A percentile compares a stretch with the other conserved stretches of the same genome.
phyloP scores from a whole-genome alignment of 139 green algal genomes.

The Volvox africanus region DNA sequence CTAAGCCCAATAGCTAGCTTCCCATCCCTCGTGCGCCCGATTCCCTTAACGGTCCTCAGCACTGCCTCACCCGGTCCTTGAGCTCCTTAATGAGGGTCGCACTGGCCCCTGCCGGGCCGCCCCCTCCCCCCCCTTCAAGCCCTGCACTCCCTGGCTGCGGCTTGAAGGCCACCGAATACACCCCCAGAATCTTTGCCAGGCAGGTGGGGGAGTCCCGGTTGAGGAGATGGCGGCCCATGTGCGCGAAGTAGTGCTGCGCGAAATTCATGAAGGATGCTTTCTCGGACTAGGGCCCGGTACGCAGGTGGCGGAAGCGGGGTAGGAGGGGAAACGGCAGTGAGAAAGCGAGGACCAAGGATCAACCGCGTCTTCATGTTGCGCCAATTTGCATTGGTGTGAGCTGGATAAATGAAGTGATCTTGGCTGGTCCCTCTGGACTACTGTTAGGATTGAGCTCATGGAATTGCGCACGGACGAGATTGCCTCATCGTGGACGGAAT shows the following conservation, averaged over 20 bases:
- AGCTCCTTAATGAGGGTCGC: constrained; percentile 47
- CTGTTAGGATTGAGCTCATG: too few species aligned
- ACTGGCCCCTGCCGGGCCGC: constrained; percentile 16
- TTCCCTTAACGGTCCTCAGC: not conserved
- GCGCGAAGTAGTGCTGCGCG: constrained; percentile 90
- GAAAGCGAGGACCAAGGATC: not conserved
- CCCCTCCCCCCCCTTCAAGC: constrained; percentile 29
- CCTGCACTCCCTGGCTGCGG: constrained; percentile 13
- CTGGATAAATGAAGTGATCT: too few species aligned
- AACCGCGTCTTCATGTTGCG: too few species aligned
- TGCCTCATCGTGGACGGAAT: too few species aligned
- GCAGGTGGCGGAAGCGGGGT: not conserved
- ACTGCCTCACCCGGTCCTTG: constrained; percentile 22
- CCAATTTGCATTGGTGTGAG: too few species aligned
- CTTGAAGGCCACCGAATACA: constrained; percentile 75
- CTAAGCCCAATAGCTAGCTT: too few species aligned
- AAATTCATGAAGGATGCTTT: constrained; percentile 87
- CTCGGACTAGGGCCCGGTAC: constrained; percentile 46
- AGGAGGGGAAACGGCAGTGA: not conserved
- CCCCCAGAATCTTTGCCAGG: constrained; percentile 95
- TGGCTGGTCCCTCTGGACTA: too few species aligned
- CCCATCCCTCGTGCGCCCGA: not conserved
- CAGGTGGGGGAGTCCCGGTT: constrained; percentile 70
- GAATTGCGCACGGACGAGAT: too few species aligned
- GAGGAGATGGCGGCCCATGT: constrained; percentile 70